Base-by-base conservation (phyloP, 768 basidiomycete genomes). In the Steccherinum ochraceum region DNA sequence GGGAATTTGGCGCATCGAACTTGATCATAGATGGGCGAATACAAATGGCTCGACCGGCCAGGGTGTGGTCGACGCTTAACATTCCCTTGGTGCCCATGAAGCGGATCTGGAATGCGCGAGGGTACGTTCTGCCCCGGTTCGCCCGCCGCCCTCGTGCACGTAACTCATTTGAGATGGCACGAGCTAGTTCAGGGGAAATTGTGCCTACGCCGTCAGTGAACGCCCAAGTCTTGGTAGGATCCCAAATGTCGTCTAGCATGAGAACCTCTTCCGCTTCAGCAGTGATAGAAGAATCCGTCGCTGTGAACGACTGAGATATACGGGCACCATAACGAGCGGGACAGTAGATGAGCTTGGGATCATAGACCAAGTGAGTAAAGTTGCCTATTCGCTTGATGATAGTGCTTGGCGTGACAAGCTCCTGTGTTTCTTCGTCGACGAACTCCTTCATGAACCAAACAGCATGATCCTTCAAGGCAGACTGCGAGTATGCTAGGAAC, bases 131-230 rank as follows among this genome's bases (percentile, higher is more conserved):
- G 12, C 56, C 62, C 3, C 61, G 61, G 11, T 70, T 67, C 24
- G 67, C 64, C 26, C 73, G 72, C 1, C 68, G 64, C 1, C 69
- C 57, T 45, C 67, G 72, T 19, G 73, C 57, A 23, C 73, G 65
- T 4, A 71, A 56, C 48, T 72, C 74, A 12, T 52, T 52, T 62
- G 68, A 68, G 11, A 86, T 79, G 5, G 72, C 74, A 3, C 62
- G 57, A 1, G 82, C 80, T 18, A 87, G 62, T 18, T 76, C 72
- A 5, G 62, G 61, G 1, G 83, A 85, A 53, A 85, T 74, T 0
- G 76, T 80, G 0, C 86, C 88, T 19, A 84, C 79, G 4, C 86
- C 86, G 59, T 89, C 86, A 0, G 86, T 86, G 62, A 86, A 86
- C 43, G 68, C 65, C 52, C 75, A 79, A 57, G 35, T 61, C 55